Base-by-base conservation (phyloP, 2,329 filamentous ascomycete genomes). In the Colletotrichum euphorbiae region DNA sequence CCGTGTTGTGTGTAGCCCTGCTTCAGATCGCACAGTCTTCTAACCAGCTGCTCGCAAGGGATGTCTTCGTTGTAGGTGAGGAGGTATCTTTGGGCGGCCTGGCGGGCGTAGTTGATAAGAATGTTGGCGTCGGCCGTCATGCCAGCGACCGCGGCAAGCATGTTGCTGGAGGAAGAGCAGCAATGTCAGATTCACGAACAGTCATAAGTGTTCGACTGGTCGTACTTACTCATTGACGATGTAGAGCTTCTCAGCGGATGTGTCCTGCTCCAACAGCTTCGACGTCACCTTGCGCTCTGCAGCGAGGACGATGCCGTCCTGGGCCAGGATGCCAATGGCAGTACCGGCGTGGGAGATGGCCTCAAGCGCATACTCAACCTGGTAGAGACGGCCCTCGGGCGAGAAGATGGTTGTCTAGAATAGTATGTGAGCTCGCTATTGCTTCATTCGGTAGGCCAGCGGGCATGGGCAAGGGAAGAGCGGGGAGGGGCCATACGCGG, bases 111-210 rank as follows among this genome's bases (percentile, higher is more conserved):
- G 87, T 99, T 99, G 90, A 99, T 99, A 80, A 99, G 93, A 81
- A 99, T 99, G 86, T 99, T 99, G 81, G 96, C 96, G 79, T 99
- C 96, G 77, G 96, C 96, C 51, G 94, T 99, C 95, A 99, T 98
- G 78, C 96, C 96, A 75, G 96, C 96, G 69, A 99, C 96, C 70
- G 96, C 96, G 82, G 94, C 98, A 82, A 99, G 98, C 97, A 99
- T 99, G 86, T 99, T 99, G 85, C 95, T 98, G 73, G 6, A 19
- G 43, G 42, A n/a, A 40, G 12, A 45, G 15, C 13, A 13, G 7
- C n/a, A 42, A 42, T n/a, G 50, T 63, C 40, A 69, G 38, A 31
- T 1, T 17, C 24, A 19, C 13, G 3, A 7, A 4, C 6, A 3
- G 3, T 6, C 6, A 19, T 28, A 5, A 2, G 7, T 52, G 3